Evolutionary conservation across 1,284 basidiomycete genomes (phyloP), one percentile per base, ranked within the genome.

Genomic region (Puccinia triticina): DNA sequence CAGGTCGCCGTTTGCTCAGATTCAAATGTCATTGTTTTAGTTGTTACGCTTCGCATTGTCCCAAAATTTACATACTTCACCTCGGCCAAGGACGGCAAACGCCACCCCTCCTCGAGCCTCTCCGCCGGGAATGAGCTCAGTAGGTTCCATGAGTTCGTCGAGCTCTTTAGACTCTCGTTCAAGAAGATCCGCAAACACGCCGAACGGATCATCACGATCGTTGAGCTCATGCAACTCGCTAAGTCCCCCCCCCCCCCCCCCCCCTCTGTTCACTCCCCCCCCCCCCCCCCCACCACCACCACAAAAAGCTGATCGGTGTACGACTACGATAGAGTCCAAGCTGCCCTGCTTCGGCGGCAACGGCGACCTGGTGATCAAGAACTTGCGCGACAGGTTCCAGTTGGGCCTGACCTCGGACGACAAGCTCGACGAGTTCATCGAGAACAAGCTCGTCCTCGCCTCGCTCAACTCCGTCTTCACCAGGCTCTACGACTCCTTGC

Each of bases 151-250:
- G 94, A 97, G 87, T 99, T 98, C 89, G 92, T 91, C 85, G 89
- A 90, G 84, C 88, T 98, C 77, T 98, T 99, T 89, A 92, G 92
- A 84, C 92, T 95, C 86, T 95, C 95, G 29, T 99, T 99, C 86
- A 92, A 96, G 85, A 93, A 93, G 59, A 94, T 94, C 53, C 89
- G 97, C 84, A 99, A 98, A 88, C 95, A 99, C 85, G 97, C 96
- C 83, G 97, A 99, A 87, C 90, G 96, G 84, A 93, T 99, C 85
- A 93, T 98, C 86, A 97, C 94, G 72, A 90, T 98, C 84, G 95
- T 98, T 50, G 96, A 98, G 86, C 89, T 98, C 69, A 98, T 98
- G 96, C 94, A 96, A 87, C 95, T 94, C 89, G 92, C 93, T 92
- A 83, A 83, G 88, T 85, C n/a, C n/a, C n/a, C n/a, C n/a, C n/a